Evolutionary conservation across 129 eudicot species (phyloP).

Genomic region (Centrapalus pauciflorus): DNA sequence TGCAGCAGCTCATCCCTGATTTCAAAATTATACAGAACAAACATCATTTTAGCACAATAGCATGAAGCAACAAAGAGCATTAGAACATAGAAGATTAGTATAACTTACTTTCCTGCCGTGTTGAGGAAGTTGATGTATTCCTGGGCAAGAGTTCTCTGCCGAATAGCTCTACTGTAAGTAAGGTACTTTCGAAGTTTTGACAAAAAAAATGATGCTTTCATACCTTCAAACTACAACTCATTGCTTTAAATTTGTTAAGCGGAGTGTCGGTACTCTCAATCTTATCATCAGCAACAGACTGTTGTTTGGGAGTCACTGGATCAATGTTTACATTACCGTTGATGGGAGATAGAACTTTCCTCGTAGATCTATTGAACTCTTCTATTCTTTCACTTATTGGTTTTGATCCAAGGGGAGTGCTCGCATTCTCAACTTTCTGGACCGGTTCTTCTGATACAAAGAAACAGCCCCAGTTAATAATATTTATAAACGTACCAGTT

Average conservation of each 20-base stretch:
- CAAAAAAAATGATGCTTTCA: too few species aligned
- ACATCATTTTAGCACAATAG: neutral
- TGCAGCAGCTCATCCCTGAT: slow-evolving; percentile 75
- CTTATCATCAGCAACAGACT: slow-evolving; percentile 26
- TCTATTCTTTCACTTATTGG: slow-evolving; percentile 26
- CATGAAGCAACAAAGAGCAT: neutral
- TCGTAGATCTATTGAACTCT: slow-evolving; percentile 24
- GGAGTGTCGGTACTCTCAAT: slow-evolving; percentile 46
- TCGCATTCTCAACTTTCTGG: slow-evolving; percentile 19
- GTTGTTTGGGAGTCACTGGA: slow-evolving; percentile 45
- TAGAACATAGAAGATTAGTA: neutral
- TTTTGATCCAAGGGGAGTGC: slow-evolving; percentile 11
- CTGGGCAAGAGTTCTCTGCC: slow-evolving; percentile 66
- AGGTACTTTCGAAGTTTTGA: neutral
- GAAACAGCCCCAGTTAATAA: slow-evolving; percentile 10
- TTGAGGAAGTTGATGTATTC: slow-evolving; percentile 76
- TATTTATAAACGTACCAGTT: neutral
- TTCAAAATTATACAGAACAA: neutral
- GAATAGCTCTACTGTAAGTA: neutral
- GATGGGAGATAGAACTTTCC: slow-evolving; percentile 66
- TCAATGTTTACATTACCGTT: slow-evolving; percentile 42
- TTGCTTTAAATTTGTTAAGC: slow-evolving; percentile 49
- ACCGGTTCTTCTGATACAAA: slow-evolving; percentile 34
- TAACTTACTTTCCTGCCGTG: slow-evolving; percentile 55
- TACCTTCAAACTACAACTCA: slow-evolving; percentile 82